These are phyloP conservation scores for Ulota crispa DNA, from an alignment of 225 moss, liverwort and hornwort species.

Conservation along the genomic window DNA sequence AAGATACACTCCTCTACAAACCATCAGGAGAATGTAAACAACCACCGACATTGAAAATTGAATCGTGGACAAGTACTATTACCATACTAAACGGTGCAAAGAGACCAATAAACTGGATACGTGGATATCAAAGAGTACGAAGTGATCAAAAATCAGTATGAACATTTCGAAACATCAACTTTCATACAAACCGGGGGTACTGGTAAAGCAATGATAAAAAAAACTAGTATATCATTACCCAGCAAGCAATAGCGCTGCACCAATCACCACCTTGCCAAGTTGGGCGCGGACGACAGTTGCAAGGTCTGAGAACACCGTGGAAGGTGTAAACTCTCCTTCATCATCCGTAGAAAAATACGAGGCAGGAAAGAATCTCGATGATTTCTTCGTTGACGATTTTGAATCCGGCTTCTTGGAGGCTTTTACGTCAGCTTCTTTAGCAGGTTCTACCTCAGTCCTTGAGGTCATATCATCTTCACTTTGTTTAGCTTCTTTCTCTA, in stretches of 20 bases:
- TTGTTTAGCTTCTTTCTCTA: conserved; percentile 45
- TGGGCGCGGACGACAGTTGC: conserved; percentile 59
- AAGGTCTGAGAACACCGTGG: conserved; percentile 69
- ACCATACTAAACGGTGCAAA: neutral
- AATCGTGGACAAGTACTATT: neutral
- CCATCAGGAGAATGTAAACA: neutral
- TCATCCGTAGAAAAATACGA: conserved; percentile 94
- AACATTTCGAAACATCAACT: neutral
- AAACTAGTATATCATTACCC: conserved; percentile 55
- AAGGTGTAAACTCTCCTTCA: conserved; percentile 83
- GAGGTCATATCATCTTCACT: conserved; percentile 38
- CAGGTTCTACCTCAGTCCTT: conserved; percentile 36
- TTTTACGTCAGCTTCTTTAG: conserved; percentile 37
- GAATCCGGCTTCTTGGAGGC: conserved; percentile 60
- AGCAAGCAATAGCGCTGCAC: conserved; percentile 80
- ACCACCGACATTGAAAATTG: neutral
- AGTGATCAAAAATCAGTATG: neutral
- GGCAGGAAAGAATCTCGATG: conserved; percentile 84
- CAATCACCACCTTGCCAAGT: conserved; percentile 81
- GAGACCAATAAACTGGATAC: neutral
- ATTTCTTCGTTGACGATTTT: conserved; percentile 83
- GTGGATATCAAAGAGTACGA: neutral
- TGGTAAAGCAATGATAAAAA: conserved; percentile 8
- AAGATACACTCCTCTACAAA: conserved; percentile 69
- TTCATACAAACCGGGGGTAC: neutral